Evolutionary conservation across 106 monocot genomes (phyloP).

Genomic region (Narthecium ossifragum): DNA sequence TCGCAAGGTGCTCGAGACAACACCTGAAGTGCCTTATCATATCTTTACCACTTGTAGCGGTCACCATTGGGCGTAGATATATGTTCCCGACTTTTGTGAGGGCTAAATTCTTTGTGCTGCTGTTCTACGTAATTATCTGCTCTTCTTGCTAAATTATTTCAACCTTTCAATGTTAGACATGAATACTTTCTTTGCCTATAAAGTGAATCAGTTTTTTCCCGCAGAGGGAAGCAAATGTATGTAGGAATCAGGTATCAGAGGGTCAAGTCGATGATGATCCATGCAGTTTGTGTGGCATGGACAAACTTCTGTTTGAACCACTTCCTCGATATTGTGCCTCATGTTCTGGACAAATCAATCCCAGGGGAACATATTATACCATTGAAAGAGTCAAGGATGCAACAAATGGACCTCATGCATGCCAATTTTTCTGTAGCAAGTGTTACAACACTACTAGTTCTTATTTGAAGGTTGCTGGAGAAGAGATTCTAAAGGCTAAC

Average conservation of each 20-base stretch:
- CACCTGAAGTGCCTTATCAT: too few species aligned
- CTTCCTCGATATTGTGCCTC: constrained; percentile 49
- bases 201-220: too few species aligned
- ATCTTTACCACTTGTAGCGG: too few species aligned
- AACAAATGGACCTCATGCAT: constrained; percentile 10
- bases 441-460: constrained; percentile 51
- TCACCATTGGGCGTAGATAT: too few species aligned
- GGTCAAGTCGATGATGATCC: constrained; percentile 15
- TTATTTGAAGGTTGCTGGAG: constrained; percentile 20
- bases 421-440: constrained; percentile 38
- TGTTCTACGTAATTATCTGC: too few species aligned
- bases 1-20: too few species aligned
- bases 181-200: too few species aligned
- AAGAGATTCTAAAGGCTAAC: constrained; percentile 30
- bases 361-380: constrained; percentile 39
- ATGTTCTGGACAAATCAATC: constrained; percentile 40
- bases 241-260: constrained; percentile 6
- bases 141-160: too few species aligned
- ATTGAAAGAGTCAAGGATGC: constrained; percentile 4
- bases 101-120: too few species aligned
- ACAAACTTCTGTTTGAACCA: constrained; percentile 41
- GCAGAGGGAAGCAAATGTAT: constrained; percentile 12
- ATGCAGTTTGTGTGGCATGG: constrained; percentile 53
- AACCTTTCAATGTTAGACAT: too few species aligned
- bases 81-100: too few species aligned